Evolutionary conservation across 257 asterid species (phyloP).

Genomic region (Capsicum rhomboideum): DNA sequence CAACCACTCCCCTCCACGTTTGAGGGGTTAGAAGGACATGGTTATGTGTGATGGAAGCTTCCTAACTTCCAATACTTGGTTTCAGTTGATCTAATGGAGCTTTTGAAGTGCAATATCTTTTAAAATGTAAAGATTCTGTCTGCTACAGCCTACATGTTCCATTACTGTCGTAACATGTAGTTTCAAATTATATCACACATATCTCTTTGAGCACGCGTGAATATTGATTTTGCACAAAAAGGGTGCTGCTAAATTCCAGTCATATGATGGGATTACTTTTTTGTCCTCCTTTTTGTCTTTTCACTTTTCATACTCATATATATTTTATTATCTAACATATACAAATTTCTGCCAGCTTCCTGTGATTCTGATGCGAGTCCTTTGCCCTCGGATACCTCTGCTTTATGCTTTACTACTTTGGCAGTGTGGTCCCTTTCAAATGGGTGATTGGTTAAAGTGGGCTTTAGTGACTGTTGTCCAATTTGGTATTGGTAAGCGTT

Average conservation of each 20-base stretch:
- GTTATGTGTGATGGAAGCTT: neutral
- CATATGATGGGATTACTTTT: neutral
- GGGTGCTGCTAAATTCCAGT: neutral
- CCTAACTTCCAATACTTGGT: neutral
- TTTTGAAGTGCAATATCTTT: neutral
- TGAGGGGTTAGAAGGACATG: neutral
- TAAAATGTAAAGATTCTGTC: neutral
- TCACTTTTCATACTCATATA: neutral
- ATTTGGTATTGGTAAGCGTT: conserved; percentile 89
- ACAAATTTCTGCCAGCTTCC: conserved; percentile 59
- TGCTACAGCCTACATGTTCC: neutral
- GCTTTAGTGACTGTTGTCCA: conserved; percentile 80
- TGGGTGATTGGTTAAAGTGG: conserved; percentile 99
- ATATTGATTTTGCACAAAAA: neutral
- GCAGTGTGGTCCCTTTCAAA: conserved; percentile 92
- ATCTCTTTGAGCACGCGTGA: neutral
- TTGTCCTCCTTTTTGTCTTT: neutral
- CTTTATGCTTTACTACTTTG: conserved; percentile 70
- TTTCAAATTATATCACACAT: neutral
- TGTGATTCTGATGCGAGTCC: conserved; percentile 74
- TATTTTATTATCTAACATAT: conserved; percentile 3
- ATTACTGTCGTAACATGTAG: neutral
- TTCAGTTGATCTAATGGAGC: neutral
- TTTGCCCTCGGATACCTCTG: conserved; percentile 90
- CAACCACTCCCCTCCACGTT: neutral